These are phyloP conservation scores for Sanghuangporus sanghuang DNA, from an alignment of 1,284 basidiomycete genomes.

Conservation along the genomic window DNA sequence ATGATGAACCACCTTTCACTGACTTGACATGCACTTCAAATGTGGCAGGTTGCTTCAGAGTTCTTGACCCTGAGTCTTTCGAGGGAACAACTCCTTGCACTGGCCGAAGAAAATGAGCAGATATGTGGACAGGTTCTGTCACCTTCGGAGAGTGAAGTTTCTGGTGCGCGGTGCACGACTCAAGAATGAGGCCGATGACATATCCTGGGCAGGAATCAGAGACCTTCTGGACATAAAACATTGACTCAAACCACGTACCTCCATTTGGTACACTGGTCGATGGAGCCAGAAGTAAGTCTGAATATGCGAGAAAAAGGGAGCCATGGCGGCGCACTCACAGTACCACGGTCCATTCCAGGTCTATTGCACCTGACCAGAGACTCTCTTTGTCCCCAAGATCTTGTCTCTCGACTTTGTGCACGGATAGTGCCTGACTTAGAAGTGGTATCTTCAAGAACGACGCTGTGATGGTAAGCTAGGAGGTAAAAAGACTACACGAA, in stretches of 20 bases:
- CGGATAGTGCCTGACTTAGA: not conserved
- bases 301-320: not conserved
- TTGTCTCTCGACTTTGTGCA: not conserved
- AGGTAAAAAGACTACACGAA: no score
- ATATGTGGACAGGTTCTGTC: constrained; percentile 53
- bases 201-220: constrained; percentile 38
- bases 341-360: not conserved
- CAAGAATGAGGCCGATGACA: constrained; percentile 46
- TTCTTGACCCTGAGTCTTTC: not conserved
- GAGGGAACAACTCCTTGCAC: not conserved
- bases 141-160: constrained; percentile 29
- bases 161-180: constrained; percentile 51
- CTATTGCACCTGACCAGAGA: not conserved
- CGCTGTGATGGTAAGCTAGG: not conserved
- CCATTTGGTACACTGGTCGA: not conserved
- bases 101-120: constrained; percentile 49
- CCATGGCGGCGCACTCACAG: not conserved
- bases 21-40: constrained; percentile 21
- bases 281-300: not conserved
- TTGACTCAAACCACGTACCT: not conserved
- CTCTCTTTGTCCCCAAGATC: not conserved
- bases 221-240: not conserved
- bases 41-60: not conserved
- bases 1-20: constrained; percentile 45
- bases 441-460: not conserved